Base-by-base conservation (phyloP, 306 rosid species). In the Delonix regia region DNA sequence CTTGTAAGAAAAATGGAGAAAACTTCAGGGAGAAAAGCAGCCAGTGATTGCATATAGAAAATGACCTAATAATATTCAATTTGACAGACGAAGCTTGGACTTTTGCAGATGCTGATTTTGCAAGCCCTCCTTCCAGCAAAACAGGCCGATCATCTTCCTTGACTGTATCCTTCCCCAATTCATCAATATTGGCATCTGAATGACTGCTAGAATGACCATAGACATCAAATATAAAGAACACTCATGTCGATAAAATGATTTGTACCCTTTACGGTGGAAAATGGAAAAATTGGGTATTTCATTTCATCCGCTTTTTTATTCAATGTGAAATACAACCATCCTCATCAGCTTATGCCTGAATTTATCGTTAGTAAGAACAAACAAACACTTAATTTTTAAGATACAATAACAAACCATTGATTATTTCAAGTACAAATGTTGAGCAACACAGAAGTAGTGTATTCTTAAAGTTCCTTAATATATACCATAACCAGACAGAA, bases 51-150 rank as follows among this genome's bases (percentile, higher is more conserved):
- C 24, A 64, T 45, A 72, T 73, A 59, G 70, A 71, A 80, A 77
- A 69, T 81, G 68, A 95, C 99, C 99, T 86, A 71, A 89, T 85
- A 74, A 95, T 55, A 82, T 91, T 95, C 75, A 78, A 56, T 90
- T 95, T 95, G 63, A 91, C 75, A 67, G 96, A 88, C 41, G 90
- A 81, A 25, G 70, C 76, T 69, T 93, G 69, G 34, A 72, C 76
- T 85, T 89, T 93, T 60, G 87, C 79, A 82, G 99, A 93, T 80
- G 88, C 88, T 53, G 94, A 81, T 88, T 83, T 87, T 9, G 92
- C 14, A 82, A 91, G 93, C 83, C 97, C 97, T 73, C 90, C 88
- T 89, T 93, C 99, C 78, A 95, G 89, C 79, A 93, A 89, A 82
- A 80, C 89, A 83, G 94, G 88, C 75, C 86, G 88, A 74, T 95